phyloP scores from a whole-genome alignment of 2,329 filamentous ascomycete species.

The Fusarium sp. region DNA sequence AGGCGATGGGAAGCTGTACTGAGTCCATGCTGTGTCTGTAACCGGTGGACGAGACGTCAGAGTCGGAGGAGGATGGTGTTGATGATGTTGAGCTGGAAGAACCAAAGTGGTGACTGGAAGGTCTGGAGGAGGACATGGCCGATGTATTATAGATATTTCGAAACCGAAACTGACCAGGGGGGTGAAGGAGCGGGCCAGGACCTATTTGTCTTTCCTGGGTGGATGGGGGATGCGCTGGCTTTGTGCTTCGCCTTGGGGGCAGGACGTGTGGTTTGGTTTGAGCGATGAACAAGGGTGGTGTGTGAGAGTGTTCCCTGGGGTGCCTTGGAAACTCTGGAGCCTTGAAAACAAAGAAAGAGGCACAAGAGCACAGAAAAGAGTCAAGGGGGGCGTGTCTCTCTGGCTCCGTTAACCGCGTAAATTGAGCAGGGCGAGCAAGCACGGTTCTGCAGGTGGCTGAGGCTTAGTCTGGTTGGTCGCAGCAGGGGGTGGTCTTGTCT shows the following conservation, averaged over 20 bases:
- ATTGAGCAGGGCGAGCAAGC: conserved; percentile 37
- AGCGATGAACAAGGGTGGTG: conserved; percentile 25
- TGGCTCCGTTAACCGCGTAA: conserved; percentile 2
- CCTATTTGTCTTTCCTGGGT: conserved; percentile 27
- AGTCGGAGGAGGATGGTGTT: conserved; percentile 34
- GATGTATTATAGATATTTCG: conserved; percentile 38
- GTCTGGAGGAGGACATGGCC: conserved; percentile 32
- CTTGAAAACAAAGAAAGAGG: conserved; percentile 22
- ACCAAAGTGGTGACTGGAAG: conserved; percentile 38
- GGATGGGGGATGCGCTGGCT: conserved; percentile 35
- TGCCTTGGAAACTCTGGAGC: conserved; percentile 33
- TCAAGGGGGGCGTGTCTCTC: conserved; percentile 24
- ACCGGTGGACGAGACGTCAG: conserved; percentile 43
- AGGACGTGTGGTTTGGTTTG: conserved; percentile 24
- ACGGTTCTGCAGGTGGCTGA: conserved; percentile 43
- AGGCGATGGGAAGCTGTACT: conserved; percentile 58
- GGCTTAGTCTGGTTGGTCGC: conserved; percentile 42
- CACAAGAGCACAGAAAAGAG: neutral
- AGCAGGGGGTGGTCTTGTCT: conserved; percentile 8
- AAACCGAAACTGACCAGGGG: neutral
- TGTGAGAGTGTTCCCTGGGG: neutral
- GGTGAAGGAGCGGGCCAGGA: conserved; percentile 16
- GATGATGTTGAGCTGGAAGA: conserved; percentile 41
- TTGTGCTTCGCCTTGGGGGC: conserved; percentile 29
- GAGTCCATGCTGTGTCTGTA: conserved; percentile 64